These are phyloP conservation scores for Fusarium papillatum DNA, from an alignment of 2,329 filamentous ascomycete species.

Conservation along the genomic window DNA sequence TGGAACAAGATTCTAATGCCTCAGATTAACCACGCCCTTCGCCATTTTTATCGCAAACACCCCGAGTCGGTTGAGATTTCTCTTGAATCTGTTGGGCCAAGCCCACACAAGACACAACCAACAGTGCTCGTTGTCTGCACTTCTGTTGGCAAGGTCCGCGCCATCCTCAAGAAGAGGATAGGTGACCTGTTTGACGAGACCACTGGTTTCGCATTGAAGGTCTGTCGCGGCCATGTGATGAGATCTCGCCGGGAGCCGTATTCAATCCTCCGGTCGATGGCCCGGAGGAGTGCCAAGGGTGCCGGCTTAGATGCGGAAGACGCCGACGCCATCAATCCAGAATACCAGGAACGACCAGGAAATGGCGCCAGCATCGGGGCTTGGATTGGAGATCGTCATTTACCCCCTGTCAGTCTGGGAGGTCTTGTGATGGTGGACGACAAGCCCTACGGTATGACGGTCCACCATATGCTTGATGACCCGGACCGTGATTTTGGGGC, in stretches of 20 bases:
- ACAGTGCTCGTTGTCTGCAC: constrained; percentile 85
- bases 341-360: constrained; percentile 82
- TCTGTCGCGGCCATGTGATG: constrained; percentile 77
- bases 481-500: constrained; percentile 61
- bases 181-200: constrained; percentile 74
- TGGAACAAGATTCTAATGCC: constrained; percentile 82
- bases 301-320: constrained; percentile 55
- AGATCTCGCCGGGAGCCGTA: constrained; percentile 66
- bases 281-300: constrained; percentile 44
- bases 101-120: constrained; percentile 73
- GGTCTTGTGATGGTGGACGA: constrained; percentile 89
- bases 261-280: constrained; percentile 49
- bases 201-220: constrained; percentile 75
- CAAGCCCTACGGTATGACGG: constrained; percentile 92
- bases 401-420: constrained; percentile 92
- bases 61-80: constrained; percentile 85
- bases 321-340: constrained; percentile 72
- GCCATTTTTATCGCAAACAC: constrained; percentile 79
- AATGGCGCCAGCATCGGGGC: constrained; percentile 96
- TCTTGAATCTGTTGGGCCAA: constrained; percentile 80
- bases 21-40: constrained; percentile 79
- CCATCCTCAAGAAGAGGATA: constrained; percentile 78
- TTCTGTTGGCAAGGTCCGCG: constrained; percentile 79
- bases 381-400: constrained; percentile 85
- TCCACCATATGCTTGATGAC: constrained; percentile 95